Evolutionary conservation across 2,329 filamentous ascomycete genomes (phyloP), one percentile per base, ranked within the genome.

Genomic region (Colletotrichum destructivum): DNA sequence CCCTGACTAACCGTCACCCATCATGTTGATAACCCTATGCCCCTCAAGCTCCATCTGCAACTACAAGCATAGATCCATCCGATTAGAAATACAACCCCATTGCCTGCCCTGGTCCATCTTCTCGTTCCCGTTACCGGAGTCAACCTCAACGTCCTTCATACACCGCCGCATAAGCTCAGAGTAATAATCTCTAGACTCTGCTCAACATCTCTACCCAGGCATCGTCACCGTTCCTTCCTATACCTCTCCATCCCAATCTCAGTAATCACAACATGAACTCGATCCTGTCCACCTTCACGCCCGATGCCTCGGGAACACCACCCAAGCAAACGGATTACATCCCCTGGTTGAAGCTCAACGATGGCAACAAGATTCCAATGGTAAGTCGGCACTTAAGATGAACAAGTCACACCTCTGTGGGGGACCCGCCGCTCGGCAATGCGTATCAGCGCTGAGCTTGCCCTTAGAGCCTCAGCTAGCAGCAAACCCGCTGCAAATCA

Each of bases 321-420:
- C 81, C 84, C 15, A 84, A 85, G 78, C 84, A 85, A 76, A 70
- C 77, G 13, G 76, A 77, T 2, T 80, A 81, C 62, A 79, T 92
- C 49, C 91, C 91, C 1, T 84, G 81, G 66, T 80, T 94, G 66
- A 93, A 92, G 82, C 85, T 95, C 68, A 94, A 93, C 75, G 92
- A 95, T 83, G 93, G 92, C 73, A 89, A 89, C 72, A 87, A 89
- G 69, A 93, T 95, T 64, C 93, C 93, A 13, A 87, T 93, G 85
- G 90, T 92, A 82, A 73, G 84, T 75, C 67, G 8, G 8, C 13
- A 35, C 38, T 31, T 23, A 16, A 21, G 23, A 11, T 13, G 31
- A 47, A 38, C 18, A 44, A 72, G 13, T 3, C 18, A 49, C 15
- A 23, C 57, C 3, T 47, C 42, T 38, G 35, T 62, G 23, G 38